These are phyloP conservation scores for Fusarium scirpi DNA, from an alignment of 2,329 filamentous ascomycete genomes.

Conservation along the genomic window DNA sequence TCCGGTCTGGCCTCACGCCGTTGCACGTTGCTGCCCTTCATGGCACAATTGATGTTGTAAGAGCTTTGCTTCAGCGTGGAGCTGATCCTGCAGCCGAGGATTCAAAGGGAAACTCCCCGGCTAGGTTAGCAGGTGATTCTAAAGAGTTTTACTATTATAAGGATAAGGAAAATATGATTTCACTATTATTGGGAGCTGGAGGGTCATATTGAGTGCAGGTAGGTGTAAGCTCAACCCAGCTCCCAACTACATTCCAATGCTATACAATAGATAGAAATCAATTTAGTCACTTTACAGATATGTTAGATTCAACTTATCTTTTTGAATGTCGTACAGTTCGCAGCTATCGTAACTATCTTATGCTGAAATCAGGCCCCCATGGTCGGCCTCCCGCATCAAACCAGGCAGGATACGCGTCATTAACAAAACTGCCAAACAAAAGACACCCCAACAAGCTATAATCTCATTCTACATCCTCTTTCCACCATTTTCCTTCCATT, in stretches of 20 bases:
- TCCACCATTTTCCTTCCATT: rapidly evolving
- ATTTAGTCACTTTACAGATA: neutral
- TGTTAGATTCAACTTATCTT: rapidly evolving
- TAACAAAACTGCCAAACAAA: constrained; percentile 1
- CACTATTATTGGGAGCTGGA: neutral
- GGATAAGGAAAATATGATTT: neutral
- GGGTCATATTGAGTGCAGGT: neutral
- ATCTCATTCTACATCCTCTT: neutral
- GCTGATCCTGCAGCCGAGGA: neutral
- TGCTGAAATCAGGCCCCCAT: neutral
- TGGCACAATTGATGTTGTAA: neutral
- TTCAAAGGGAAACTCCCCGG: neutral
- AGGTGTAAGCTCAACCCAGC: neutral
- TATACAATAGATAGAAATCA: neutral
- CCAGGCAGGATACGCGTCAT: constrained; percentile 16
- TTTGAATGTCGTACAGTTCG: neutral
- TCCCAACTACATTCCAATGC: neutral
- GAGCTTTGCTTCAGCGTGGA: neutral
- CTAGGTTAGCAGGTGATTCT: neutral
- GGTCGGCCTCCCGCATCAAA: constrained; percentile 33
- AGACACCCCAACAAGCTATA: no score
- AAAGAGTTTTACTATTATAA: neutral
- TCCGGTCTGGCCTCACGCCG: neutral
- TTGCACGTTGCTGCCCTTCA: neutral
- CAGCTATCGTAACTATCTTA: neutral